Percentiles rank a stretch among this genome's conserved stretches.
Conservation (phyloP, 78 protist species). For the Guillardia theta region DNA sequence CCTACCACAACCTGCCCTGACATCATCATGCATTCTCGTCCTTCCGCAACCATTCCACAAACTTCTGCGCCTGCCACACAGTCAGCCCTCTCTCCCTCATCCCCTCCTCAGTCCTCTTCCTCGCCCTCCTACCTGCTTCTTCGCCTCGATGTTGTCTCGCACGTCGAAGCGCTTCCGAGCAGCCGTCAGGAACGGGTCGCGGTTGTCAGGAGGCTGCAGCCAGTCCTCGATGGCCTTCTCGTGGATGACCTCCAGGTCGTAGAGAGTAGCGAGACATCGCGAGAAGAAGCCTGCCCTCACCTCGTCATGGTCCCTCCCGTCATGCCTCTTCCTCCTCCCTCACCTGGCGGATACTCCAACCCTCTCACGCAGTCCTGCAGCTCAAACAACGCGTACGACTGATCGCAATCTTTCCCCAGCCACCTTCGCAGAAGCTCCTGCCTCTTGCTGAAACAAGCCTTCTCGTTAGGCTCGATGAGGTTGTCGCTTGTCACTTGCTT, state of each 20-base stretch:
- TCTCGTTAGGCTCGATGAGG: not conserved
- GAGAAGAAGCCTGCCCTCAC: not conserved
- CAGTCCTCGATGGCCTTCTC: not conserved
- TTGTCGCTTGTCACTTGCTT: not conserved
- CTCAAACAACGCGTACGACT: not conserved
- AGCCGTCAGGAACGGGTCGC: not conserved
- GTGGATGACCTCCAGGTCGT: not conserved
- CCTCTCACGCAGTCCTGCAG: not conserved
- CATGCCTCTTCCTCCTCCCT: not conserved
- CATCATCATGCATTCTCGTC: too few relatives aligned
- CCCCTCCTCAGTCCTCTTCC: not conserved
- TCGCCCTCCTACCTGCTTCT: not conserved
- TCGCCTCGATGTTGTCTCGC: not conserved
- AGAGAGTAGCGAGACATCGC: not conserved
- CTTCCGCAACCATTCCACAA: not conserved
- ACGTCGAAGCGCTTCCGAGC: not conserved
- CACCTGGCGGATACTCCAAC: not conserved
- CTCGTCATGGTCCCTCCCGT: not conserved
- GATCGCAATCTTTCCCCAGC: not conserved
- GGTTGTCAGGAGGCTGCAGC: slow-evolving; percentile 23
- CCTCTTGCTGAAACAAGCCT: not conserved
- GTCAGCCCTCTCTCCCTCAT: not conserved
- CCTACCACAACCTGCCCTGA: too few relatives aligned
- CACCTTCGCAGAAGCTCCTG: not conserved
- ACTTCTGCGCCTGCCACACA: not conserved